Evolutionary conservation across 1,284 basidiomycete species (phyloP), one percentile per base, ranked within the genome.

Genomic region (Apiotrichum sp.): DNA sequence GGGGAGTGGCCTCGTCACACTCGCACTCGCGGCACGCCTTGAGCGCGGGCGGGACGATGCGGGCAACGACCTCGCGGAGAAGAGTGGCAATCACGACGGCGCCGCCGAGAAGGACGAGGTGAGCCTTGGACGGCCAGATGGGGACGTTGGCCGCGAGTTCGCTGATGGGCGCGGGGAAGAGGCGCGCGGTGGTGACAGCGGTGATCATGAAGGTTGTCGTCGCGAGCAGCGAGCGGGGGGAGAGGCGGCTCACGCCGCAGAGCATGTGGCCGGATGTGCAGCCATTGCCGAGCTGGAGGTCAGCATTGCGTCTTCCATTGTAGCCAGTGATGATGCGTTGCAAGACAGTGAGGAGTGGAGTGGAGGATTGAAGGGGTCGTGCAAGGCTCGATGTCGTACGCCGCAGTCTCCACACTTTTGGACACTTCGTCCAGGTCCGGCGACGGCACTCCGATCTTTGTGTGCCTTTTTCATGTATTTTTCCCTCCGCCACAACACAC

Each of bases 201-300:
- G 81, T 80, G 36, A 73, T 55, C 66, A 83, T 82, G 70, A 86
- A 86, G 5, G 78, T 79, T 5, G 75, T 73, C 4, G 83, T 86
- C 4, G 82, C 80, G 35, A 71, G 49, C 39, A 78, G 45, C 6
- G 71, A 84, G 78, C 85, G 79, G 38, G 73, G 61, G 22, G 85
- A 86, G 52, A 85, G 77, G 34, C 83, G 80, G 22, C 84, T 83
- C 32, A 85, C 63, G 38, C 86, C 86, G 60, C 80, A 82, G 49
- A 87, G 78, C 80, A 87, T 85, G 74, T 87, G 86, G 48, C 85
- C 86, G 62, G 55, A 57, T 6, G 57, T 58, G 53, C 57, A 58
- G 7, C 57, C 58, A 1, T 47, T 47, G n/a, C 54, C 54, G 39
- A 59, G 50, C 54, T 60, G 55, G 3, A 22, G 9, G 44, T 33